Conservation (phyloP, 2,329 filamentous ascomycete species). For the Hymenoscyphus salicellus region DNA sequence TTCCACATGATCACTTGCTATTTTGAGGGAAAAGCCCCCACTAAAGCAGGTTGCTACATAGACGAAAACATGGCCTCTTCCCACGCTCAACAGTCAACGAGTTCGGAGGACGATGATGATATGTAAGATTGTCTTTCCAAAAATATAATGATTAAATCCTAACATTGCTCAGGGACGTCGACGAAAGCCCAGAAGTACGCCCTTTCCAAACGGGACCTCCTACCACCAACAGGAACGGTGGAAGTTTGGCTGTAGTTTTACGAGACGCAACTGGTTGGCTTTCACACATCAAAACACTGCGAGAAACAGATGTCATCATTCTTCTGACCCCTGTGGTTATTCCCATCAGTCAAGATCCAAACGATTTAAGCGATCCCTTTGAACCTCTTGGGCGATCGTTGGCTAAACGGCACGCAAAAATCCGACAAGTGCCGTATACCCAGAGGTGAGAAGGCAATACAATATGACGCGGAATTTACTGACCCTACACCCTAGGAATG, state of each 20-base stretch:
- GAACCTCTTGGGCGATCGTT: constrained; percentile 66
- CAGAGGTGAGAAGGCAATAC: constrained; percentile 39
- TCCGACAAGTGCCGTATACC: constrained; percentile 72
- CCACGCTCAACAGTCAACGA: constrained; percentile 11
- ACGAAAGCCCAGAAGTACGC: constrained; percentile 6
- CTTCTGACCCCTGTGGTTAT: constrained; percentile 57
- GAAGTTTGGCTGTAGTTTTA: constrained; percentile 21
- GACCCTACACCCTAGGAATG: constrained; percentile 23
- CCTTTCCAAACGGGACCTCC: constrained; percentile 3
- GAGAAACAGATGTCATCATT: constrained; percentile 54
- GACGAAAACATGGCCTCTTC: constrained; percentile 21
- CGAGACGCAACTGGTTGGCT: constrained; percentile 43
- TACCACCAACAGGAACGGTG: not conserved
- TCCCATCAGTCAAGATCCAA: constrained; percentile 43
- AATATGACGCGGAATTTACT: constrained; percentile 3
- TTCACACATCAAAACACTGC: constrained; percentile 46
- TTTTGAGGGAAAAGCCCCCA: not conserved
- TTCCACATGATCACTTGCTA: not conserved
- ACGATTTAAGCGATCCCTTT: constrained; percentile 62
- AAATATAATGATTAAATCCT: constrained; percentile 4
- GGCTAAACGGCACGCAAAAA: constrained; percentile 54
- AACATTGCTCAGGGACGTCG: constrained; percentile 19
- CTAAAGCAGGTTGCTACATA: not conserved
- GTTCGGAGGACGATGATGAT: constrained; percentile 21
- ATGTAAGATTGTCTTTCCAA: constrained; percentile 17